Base-by-base conservation (phyloP, 306 rosid species). In the Citrullus colocynthis region DNA sequence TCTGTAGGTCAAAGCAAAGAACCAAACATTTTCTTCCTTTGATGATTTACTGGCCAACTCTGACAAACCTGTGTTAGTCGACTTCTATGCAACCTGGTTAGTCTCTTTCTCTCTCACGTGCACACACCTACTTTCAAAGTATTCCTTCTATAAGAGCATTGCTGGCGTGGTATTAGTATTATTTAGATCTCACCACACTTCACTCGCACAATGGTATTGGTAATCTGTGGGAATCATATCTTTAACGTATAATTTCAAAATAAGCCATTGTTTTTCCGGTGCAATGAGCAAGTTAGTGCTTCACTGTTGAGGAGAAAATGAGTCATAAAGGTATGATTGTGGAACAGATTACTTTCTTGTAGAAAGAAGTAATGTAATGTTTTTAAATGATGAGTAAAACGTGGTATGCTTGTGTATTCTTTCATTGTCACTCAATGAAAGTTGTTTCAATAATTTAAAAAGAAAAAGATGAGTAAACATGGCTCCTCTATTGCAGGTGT, bases 41-140 rank as follows among this genome's bases (percentile, higher is more conserved):
- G 96, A 95, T 37, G 98, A 95, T 75, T 86, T 95, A 87, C 85
- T 95, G 80, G 83, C 83, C 21, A 88, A 87, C 77, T 78, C 95
- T 36, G 97, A 88, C 14, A 95, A 85, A 75, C 97, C 97, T 48
- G 93, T 95, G 7, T 75, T 95, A 80, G 97, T 95, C 72, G 98
- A 95, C 90, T 95, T 95, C 86, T 95, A 95, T 82, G 98, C 98
- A 5, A 92, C 98, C 79, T 95, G 98, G 98, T 92, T 77, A 82
- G 82, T 41, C 21, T 14, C 66, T 78, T 51, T 73, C 70, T 45
- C 80, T 57, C 36, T 49, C 73, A 28, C 62, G 21, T 60, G 58
- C 74, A 58, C 60, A 21, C 60, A 66, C 28, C 9, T 12, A 45
- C 41, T 24, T 56, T 59, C 41, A 39, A 59, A 7, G 24, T 62